Conservation (phyloP, 768 basidiomycete genomes). For the Pholiota conissans region DNA sequence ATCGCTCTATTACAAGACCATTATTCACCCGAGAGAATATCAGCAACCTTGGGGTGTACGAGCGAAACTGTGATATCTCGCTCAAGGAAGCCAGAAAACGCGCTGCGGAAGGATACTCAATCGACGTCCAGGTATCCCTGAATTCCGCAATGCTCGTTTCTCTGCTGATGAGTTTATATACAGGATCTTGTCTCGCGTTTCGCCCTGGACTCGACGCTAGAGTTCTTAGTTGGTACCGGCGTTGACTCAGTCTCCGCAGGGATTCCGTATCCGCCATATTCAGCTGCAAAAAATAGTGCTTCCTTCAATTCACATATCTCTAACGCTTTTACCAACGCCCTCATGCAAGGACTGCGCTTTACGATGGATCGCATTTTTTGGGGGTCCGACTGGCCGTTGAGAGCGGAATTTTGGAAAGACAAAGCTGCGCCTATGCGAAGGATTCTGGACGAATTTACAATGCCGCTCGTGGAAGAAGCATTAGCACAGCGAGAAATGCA, state of each 20-base stretch:
- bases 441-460: constrained; percentile 44
- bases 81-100: constrained; percentile 45
- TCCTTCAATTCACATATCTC: constrained; percentile 34
- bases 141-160: not conserved
- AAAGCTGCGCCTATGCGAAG: constrained; percentile 37
- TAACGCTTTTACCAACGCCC: constrained; percentile 46
- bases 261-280: constrained; percentile 46
- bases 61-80: constrained; percentile 49
- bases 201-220: constrained; percentile 63
- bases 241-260: constrained; percentile 48
- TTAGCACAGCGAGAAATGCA: constrained; percentile 2
- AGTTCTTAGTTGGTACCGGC: constrained; percentile 54
- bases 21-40: constrained; percentile 65
- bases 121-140: constrained; percentile 65
- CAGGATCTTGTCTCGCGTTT: constrained; percentile 47
- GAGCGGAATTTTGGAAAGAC: constrained; percentile 46
- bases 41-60: constrained; percentile 62
- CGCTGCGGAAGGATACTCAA: constrained; percentile 42
- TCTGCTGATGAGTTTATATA: not conserved
- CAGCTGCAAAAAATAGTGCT: constrained; percentile 26
- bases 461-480: constrained; percentile 37
- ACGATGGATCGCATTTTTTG: constrained; percentile 38
- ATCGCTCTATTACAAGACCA: constrained; percentile 65
- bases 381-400: constrained; percentile 33
- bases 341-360: constrained; percentile 42